These are phyloP conservation scores for Cadophora luteo-olivacea DNA, from an alignment of 2,329 filamentous ascomycete genomes.

Conservation along the genomic window DNA sequence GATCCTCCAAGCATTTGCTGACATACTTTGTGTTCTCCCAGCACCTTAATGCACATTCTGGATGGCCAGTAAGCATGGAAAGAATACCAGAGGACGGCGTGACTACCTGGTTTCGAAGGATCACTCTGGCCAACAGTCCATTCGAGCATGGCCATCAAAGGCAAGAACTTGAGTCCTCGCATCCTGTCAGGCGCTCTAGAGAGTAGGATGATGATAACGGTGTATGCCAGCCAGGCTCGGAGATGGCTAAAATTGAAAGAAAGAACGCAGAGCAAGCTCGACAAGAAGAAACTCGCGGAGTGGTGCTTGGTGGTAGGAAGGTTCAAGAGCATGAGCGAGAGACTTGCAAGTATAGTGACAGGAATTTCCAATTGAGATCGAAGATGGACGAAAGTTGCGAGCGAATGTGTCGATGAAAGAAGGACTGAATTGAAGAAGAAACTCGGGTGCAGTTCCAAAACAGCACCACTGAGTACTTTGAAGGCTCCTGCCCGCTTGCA, in stretches of 20 bases:
- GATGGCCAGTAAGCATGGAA: slow-evolving; percentile 10
- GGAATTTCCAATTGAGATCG: slow-evolving; percentile 23
- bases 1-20: slow-evolving; percentile 42
- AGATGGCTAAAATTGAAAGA: neutral
- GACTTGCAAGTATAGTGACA: slow-evolving; percentile 26
- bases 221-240: slow-evolving; percentile 2
- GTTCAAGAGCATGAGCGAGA: slow-evolving; percentile 13
- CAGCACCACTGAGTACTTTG: neutral
- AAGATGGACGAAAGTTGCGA: neutral
- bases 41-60: slow-evolving; percentile 44
- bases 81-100: neutral
- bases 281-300: neutral
- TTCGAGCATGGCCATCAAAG: slow-evolving; percentile 26
- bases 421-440: neutral
- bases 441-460: neutral
- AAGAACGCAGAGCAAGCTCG: neutral
- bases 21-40: slow-evolving; percentile 48
- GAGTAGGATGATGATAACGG: neutral
- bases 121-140: slow-evolving; percentile 27
- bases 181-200: slow-evolving; percentile 14
- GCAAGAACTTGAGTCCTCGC: slow-evolving; percentile 24
- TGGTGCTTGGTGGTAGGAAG: neutral
- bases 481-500: neutral
- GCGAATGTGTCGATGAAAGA: slow-evolving; percentile 14
- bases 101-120: slow-evolving; percentile 31